These are phyloP conservation scores for Suillus paluster DNA, from an alignment of 768 basidiomycete species.

Conservation along the genomic window DNA sequence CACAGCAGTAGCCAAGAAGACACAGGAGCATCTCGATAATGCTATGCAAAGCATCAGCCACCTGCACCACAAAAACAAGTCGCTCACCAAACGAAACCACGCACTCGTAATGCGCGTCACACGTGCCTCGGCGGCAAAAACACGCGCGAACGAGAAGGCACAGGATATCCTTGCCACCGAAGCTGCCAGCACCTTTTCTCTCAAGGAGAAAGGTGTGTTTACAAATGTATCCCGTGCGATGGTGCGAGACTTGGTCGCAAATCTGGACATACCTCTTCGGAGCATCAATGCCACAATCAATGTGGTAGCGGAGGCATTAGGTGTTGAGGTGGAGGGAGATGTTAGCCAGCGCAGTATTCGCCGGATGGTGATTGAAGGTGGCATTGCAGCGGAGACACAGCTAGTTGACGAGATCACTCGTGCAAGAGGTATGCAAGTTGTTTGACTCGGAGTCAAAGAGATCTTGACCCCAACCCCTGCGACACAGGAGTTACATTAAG, in stretches of 20 bases:
- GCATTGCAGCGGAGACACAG: constrained; percentile 14
- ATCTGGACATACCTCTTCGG: not conserved
- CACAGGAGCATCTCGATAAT: not conserved
- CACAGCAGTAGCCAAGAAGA: not conserved
- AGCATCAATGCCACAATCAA: not conserved
- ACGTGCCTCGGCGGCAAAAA: not conserved
- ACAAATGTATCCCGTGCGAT: constrained; percentile 1
- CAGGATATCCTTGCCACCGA: not conserved
- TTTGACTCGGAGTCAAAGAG: not conserved
- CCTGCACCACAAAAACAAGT: not conserved
- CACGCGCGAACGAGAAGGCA: not conserved
- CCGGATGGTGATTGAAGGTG: constrained; percentile 15
- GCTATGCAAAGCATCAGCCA: not conserved
- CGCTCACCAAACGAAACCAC: constrained; percentile 1
- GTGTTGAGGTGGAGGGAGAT: constrained; percentile 9
- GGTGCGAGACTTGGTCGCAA: not conserved
- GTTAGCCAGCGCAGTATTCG: constrained; percentile 11
- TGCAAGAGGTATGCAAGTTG: constrained; percentile 4
- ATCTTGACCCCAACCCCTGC: not conserved
- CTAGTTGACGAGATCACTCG: constrained; percentile 10
- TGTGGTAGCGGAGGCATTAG: not conserved
- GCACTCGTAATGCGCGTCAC: not conserved
- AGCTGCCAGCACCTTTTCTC: not conserved
- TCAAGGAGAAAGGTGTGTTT: constrained; percentile 1
- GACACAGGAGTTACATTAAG: constrained; percentile 20